phyloP scores from a whole-genome alignment of 2,329 filamentous ascomycete genomes.

The Lachnellula cervina region DNA sequence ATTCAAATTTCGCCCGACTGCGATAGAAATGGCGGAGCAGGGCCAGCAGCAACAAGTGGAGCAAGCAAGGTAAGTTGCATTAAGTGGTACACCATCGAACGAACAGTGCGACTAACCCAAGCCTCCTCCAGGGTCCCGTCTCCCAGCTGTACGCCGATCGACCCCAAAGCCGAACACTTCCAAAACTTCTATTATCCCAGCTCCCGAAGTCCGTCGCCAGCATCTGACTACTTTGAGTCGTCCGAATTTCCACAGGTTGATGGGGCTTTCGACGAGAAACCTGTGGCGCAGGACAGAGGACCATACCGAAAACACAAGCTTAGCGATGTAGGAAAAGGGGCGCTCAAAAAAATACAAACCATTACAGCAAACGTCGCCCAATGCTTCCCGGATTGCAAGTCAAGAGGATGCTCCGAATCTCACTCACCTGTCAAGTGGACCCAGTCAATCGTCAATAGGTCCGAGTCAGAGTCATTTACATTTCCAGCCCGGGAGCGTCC shows the following conservation, averaged over 20 bases:
- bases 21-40: conserved; percentile 20
- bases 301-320: neutral
- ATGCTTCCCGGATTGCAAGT: neutral
- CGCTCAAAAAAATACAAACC: neutral
- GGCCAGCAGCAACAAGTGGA: conserved; percentile 5
- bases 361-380: neutral
- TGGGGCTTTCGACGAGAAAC: neutral
- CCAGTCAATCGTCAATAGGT: neutral
- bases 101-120: neutral
- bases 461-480: neutral
- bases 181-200: neutral
- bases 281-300: neutral
- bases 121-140: neutral
- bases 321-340: neutral
- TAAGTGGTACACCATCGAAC: neutral
- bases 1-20: conserved; percentile 14
- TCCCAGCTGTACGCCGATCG: neutral
- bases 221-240: neutral
- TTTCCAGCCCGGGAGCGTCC: neutral
- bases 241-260: neutral
- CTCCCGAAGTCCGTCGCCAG: neutral
- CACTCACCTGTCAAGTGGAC: too few relatives aligned
- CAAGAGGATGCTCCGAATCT: neutral
- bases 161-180: neutral
- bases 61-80: neutral